Conservation (phyloP, 306 rosid species). For the Gillenia trifoliata region DNA sequence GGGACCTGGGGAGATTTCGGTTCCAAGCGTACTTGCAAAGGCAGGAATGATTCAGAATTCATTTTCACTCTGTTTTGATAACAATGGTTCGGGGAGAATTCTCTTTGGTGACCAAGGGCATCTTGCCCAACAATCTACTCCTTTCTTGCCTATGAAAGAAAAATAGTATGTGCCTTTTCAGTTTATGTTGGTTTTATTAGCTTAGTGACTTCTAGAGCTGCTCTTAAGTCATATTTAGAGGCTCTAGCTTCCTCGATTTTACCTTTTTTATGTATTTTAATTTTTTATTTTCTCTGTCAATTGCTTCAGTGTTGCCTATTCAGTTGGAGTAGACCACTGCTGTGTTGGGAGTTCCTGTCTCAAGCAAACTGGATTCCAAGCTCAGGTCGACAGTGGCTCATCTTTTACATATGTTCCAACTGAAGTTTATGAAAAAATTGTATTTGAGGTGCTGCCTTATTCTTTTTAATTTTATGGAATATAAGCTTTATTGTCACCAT, state of each 20-base stretch:
- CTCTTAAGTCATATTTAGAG: not conserved
- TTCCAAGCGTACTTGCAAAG: slow-evolving; percentile 59
- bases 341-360: slow-evolving; percentile 53
- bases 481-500: not conserved
- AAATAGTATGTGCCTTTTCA: slow-evolving; percentile 34
- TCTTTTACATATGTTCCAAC: slow-evolving; percentile 59
- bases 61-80: slow-evolving; percentile 52
- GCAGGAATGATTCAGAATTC: slow-evolving; percentile 50
- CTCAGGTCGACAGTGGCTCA: slow-evolving; percentile 51
- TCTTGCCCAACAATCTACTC: slow-evolving; percentile 43
- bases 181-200: not conserved
- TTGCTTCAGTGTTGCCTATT: slow-evolving; percentile 33
- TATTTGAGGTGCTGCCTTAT: slow-evolving; percentile 37
- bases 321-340: slow-evolving; percentile 46
- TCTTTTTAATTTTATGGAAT: not conserved
- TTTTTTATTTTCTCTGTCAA: not conserved
- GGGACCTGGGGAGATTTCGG: slow-evolving; percentile 59
- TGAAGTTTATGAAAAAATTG: slow-evolving; percentile 34
- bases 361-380: slow-evolving; percentile 34
- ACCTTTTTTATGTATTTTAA: too few relatives aligned
- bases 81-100: slow-evolving; percentile 55
- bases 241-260: not conserved
- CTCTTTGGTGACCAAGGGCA: slow-evolving; percentile 58
- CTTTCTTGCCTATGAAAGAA: slow-evolving; percentile 38
- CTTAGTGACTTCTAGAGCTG: not conserved